phyloP scores from a whole-genome alignment of 176 grass and related monocot genomes.

The Panicum miliaceum region DNA sequence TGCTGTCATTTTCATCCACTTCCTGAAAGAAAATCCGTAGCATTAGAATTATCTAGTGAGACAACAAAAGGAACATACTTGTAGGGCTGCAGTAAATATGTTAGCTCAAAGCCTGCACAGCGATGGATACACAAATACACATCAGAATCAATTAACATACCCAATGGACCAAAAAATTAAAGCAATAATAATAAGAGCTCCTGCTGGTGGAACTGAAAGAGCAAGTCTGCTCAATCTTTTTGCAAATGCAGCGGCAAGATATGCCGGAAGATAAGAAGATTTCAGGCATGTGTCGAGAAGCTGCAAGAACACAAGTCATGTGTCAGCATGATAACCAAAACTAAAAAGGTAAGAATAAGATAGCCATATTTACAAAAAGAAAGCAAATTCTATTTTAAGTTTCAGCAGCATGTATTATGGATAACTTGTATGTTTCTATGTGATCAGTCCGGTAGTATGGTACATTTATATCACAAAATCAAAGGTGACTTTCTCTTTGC shows the following conservation, averaged over 20 bases:
- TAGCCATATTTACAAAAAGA: background rate
- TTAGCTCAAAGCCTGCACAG: background rate
- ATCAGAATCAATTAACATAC: constrained; percentile 55
- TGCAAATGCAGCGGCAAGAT: constrained; percentile 90
- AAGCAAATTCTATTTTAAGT: constrained; percentile 7
- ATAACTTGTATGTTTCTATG: background rate
- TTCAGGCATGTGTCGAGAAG: constrained; percentile 92
- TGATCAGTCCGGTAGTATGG: too few species aligned
- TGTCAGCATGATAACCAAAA: constrained; percentile 32
- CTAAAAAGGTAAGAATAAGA: background rate
- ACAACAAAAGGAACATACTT: background rate
- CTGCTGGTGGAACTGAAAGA: constrained; percentile 81
- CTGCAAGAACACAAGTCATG: constrained; percentile 55
- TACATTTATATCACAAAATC: too few species aligned
- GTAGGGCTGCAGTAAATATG: background rate
- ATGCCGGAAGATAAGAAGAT: constrained; percentile 87
- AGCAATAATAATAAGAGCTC: constrained; percentile 93
- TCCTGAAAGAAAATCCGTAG: constrained; percentile 53
- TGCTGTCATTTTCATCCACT: constrained; percentile 50
- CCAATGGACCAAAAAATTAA: constrained; percentile 90
- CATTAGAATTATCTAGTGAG: constrained; percentile 24
- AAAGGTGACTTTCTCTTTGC: too few species aligned
- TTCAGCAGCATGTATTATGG: background rate
- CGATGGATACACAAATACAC: background rate
- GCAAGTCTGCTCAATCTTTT: constrained; percentile 95